Percentiles rank a stretch among this genome's conserved stretches.
Evolutionary conservation across 1,284 basidiomycete species (phyloP).

Genomic region (Peniophora sp.): DNA sequence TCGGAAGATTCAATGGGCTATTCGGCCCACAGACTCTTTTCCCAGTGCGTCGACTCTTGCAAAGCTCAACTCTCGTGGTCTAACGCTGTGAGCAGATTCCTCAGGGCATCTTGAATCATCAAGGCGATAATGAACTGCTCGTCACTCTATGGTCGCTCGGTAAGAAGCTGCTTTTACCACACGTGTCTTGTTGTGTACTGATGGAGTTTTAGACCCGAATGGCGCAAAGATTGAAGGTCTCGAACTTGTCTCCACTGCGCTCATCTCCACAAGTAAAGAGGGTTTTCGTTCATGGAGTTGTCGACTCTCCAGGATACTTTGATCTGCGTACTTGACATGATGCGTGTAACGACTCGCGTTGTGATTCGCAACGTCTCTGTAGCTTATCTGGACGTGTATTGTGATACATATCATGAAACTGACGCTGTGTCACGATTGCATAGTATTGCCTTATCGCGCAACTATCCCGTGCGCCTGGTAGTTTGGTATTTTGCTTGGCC

Average conservation of each 20-base stretch:
- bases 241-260: constrained; percentile 18
- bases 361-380: too few species aligned
- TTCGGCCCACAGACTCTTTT: constrained; percentile 16
- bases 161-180: constrained; percentile 11
- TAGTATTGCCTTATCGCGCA: too few species aligned
- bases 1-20: constrained; percentile 23
- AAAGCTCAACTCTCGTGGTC: constrained; percentile 10
- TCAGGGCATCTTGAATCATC: constrained; percentile 34
- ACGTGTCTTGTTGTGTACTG: neutral
- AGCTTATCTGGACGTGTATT: too few species aligned
- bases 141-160: constrained; percentile 33
- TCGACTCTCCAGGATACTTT: neutral
- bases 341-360: too few species aligned
- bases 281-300: neutral
- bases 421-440: too few species aligned
- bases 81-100: constrained; percentile 21
- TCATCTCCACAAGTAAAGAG: constrained; percentile 25
- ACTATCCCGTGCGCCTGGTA: too few species aligned
- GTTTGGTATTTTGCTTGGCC: too few species aligned
- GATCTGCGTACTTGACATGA: too few species aligned
- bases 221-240: constrained; percentile 29
- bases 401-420: too few species aligned
- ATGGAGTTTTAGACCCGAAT: constrained; percentile 15
- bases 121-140: constrained; percentile 29
- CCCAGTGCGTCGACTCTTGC: constrained; percentile 19